These are phyloP conservation scores for Pseudopyricularia cyperi DNA, from an alignment of 2,329 filamentous ascomycete genomes.

Conservation along the genomic window DNA sequence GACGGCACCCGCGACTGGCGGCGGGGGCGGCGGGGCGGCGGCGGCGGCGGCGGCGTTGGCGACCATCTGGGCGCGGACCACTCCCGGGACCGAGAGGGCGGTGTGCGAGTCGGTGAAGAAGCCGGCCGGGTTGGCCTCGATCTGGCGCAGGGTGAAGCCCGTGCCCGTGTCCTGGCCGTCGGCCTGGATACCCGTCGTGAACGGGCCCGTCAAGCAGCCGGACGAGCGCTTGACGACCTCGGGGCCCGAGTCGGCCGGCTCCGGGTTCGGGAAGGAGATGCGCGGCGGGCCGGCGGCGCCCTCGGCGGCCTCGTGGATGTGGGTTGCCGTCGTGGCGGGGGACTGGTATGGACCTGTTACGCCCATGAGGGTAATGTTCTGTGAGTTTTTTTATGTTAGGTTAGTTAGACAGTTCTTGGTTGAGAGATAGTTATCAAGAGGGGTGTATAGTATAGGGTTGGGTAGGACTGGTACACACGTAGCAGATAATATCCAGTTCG, in stretches of 20 bases:
- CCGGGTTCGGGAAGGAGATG: slow-evolving; percentile 30
- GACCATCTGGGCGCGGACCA: slow-evolving; percentile 29
- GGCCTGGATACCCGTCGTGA: slow-evolving; percentile 25
- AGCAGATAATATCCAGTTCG: slow-evolving; percentile 16
- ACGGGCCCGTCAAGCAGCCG: slow-evolving; percentile 22
- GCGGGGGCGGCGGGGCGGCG: neutral
- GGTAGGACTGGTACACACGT: slow-evolving; percentile 6
- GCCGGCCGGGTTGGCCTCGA: slow-evolving; percentile 29
- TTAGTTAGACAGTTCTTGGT: no score
- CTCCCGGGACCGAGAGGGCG: slow-evolving; percentile 25
- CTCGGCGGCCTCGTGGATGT: slow-evolving; percentile 31
- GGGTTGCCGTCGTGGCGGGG: slow-evolving; percentile 31
- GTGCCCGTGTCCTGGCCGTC: slow-evolving; percentile 28
- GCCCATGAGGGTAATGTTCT: slow-evolving; percentile 32
- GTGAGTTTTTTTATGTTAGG: neutral
- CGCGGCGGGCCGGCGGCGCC: slow-evolving; percentile 31
- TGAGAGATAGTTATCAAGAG: no score
- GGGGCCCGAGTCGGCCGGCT: slow-evolving; percentile 17
- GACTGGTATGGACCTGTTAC: slow-evolving; percentile 31
- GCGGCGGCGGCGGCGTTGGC: neutral
- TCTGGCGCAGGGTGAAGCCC: slow-evolving; percentile 29
- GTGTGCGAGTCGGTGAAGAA: slow-evolving; percentile 38
- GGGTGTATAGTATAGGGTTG: neutral
- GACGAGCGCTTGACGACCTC: slow-evolving; percentile 9
- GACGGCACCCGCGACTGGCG: neutral